These are phyloP conservation scores for Pestalotiopsis sp. DNA, from an alignment of 2,329 filamentous ascomycete species.

Conservation along the genomic window DNA sequence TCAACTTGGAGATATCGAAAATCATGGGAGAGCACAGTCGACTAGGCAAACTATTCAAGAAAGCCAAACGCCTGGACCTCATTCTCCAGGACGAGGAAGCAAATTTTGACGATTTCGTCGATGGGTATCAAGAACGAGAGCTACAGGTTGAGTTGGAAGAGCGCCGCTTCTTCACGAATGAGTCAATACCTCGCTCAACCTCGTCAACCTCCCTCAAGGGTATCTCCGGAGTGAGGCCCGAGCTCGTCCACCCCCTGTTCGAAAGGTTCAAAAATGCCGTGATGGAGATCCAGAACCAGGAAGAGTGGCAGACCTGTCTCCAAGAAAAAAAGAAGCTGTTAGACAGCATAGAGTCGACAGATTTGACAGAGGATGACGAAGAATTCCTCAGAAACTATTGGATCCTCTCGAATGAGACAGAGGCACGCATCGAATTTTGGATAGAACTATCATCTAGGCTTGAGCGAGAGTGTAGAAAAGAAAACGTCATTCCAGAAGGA, in stretches of 20 bases:
- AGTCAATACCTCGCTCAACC: neutral
- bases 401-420: neutral
- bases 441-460: neutral
- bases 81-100: slow-evolving; percentile 17
- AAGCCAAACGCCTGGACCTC: neutral
- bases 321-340: neutral
- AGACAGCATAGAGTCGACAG: neutral
- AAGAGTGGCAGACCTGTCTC: neutral
- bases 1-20: slow-evolving; percentile 24
- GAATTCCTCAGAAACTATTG: neutral
- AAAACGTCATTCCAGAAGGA: neutral
- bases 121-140: neutral
- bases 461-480: neutral
- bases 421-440: neutral
- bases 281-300: neutral
- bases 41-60: slow-evolving; percentile 26
- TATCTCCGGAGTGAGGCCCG: neutral
- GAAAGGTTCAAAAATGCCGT: neutral
- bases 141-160: neutral
- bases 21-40: slow-evolving; percentile 21
- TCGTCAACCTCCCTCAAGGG: neutral
- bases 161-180: neutral
- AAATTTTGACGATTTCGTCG: neutral
- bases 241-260: neutral
- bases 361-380: neutral